Conservation (phyloP, 495 filamentous ascomycete species). For the Jackrogersella minutella region DNA sequence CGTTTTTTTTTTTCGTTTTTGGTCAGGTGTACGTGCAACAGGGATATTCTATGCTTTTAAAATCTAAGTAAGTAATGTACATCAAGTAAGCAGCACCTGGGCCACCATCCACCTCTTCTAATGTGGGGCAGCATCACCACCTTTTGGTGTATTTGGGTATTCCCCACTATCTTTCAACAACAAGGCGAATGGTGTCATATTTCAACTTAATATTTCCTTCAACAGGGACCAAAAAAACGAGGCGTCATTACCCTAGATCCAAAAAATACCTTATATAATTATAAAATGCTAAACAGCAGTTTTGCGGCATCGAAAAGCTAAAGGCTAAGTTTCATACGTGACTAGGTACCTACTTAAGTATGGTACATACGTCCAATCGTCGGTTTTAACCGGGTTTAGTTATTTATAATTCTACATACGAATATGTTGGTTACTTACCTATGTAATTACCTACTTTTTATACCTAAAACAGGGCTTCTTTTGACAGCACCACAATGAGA, state of each 20-base stretch:
- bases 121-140: conserved; percentile 30
- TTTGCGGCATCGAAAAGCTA: not conserved
- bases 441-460: not conserved
- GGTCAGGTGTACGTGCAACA: conserved; percentile 24
- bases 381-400: conserved; percentile 18
- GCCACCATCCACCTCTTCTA: no score
- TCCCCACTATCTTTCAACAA: conserved; percentile 20
- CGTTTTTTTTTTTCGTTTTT: not conserved
- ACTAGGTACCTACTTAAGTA: no score
- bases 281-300: conserved; percentile 5
- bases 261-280: conserved; percentile 6
- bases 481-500: conserved; percentile 17
- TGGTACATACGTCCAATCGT: no score
- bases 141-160: no score
- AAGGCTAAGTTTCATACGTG: conserved; percentile 15
- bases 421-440: not conserved
- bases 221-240: conserved; percentile 21
- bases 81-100: no score
- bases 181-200: conserved; percentile 10
- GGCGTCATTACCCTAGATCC: conserved; percentile 21
- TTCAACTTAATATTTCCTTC: conserved; percentile 5
- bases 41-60: conserved; percentile 15
- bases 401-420: no score
- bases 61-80: conserved; percentile 21
- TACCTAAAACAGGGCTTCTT: no score